Percentiles rank a stretch among this genome's conserved stretches.
phyloP scores from a whole-genome alignment of 345 rosid species.

The Aethionema arabicum region DNA sequence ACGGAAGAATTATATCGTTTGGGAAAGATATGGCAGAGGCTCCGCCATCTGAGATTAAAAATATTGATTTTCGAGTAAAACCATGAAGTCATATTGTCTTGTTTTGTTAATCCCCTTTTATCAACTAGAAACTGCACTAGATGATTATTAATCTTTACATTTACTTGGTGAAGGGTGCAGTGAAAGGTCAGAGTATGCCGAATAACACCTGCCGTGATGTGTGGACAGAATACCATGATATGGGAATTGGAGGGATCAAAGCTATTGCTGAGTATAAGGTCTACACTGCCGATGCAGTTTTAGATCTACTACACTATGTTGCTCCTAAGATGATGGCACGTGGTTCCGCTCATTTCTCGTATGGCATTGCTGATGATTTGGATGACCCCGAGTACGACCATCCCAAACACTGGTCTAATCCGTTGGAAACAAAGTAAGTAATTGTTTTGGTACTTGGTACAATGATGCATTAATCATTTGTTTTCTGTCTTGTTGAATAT shows the following conservation, averaged over 20 bases:
- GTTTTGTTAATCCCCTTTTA: background rate
- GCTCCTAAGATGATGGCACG: constrained; percentile 97
- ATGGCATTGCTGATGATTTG: constrained; percentile 89
- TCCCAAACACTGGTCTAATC: constrained; percentile 92
- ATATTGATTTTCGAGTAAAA: constrained; percentile 82
- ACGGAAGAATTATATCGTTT: constrained; percentile 89
- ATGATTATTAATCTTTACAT: constrained; percentile 6
- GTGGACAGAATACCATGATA: constrained; percentile 96
- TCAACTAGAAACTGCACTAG: background rate
- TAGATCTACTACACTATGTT: constrained; percentile 75
- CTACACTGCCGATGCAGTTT: constrained; percentile 65
- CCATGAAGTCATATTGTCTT: constrained; percentile 9
- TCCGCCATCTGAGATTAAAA: constrained; percentile 58
- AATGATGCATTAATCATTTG: constrained; percentile 12
- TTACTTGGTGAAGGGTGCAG: constrained; percentile 63
- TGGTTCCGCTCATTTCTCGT: constrained; percentile 83
- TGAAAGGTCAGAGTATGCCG: constrained; percentile 62
- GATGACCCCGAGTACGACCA: constrained; percentile 80
- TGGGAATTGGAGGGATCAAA: constrained; percentile 79
- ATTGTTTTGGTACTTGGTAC: constrained; percentile 17
- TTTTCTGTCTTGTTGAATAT: constrained; percentile 6
- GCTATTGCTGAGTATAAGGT: constrained; percentile 80
- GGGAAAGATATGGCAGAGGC: constrained; percentile 80
- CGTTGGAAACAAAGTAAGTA: constrained; percentile 86
- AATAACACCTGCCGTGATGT: constrained; percentile 75